Conservation (phyloP, 2,329 filamentous ascomycete species). For the Aspergillus pseudotamarii region DNA sequence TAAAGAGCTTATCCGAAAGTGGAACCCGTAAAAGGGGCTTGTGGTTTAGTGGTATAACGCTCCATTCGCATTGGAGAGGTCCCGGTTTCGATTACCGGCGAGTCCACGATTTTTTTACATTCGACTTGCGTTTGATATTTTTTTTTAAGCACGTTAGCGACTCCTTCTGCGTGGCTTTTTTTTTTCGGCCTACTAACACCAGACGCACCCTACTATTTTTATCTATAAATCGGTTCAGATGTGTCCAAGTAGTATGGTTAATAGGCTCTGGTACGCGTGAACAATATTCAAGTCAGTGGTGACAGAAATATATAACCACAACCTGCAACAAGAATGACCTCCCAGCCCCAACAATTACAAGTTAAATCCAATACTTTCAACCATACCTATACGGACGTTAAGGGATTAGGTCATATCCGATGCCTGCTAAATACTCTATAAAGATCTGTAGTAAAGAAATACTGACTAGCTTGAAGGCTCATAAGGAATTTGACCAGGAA, state of each 20-base stretch:
- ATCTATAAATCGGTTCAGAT: neutral
- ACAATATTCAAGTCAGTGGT: fast-evolving
- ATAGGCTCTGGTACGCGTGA: too few relatives aligned
- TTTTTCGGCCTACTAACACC: too few relatives aligned
- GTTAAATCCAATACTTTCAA: too few relatives aligned
- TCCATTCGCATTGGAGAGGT: conserved; percentile 17
- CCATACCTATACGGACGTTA: too few relatives aligned
- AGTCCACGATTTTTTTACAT: conserved; percentile 10
- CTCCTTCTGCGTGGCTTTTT: too few relatives aligned
- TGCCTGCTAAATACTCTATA: too few relatives aligned
- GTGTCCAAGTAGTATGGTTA: neutral
- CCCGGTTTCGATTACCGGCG: conserved; percentile 18
- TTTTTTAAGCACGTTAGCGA: neutral
- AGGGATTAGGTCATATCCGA: fast-evolving
- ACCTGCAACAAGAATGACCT: neutral
- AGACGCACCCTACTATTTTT: fast-evolving
- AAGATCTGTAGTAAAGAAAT: too few relatives aligned
- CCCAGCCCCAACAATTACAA: too few relatives aligned
- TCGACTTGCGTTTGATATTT: neutral
- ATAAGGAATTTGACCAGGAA: too few relatives aligned
- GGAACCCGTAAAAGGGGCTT: conserved; percentile 7
- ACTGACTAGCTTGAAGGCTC: too few relatives aligned
- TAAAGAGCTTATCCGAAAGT: neutral
- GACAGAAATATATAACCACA: neutral
- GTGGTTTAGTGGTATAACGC: conserved; percentile 16